These are phyloP conservation scores for Penicillium freii DNA, from an alignment of 2,329 filamentous ascomycete species.

Conservation along the genomic window DNA sequence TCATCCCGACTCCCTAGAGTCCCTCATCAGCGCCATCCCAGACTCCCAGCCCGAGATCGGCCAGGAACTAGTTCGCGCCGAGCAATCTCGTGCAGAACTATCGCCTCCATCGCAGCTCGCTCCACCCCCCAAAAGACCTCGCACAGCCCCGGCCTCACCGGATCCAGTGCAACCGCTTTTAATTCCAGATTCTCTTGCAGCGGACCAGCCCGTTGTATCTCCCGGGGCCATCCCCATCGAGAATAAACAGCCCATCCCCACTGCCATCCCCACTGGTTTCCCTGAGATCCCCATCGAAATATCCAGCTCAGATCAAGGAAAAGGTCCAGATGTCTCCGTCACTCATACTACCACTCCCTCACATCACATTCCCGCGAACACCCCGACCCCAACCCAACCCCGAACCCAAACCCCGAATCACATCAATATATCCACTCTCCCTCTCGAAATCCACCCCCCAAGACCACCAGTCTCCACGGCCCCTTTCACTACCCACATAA, in stretches of 20 bases:
- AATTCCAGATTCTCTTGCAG: background rate
- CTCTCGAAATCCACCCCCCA: constrained; percentile 51
- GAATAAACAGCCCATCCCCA: background rate
- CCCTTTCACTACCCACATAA: constrained; percentile 56
- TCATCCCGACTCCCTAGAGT: constrained; percentile 30
- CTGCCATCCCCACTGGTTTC: background rate
- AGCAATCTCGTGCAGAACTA: background rate
- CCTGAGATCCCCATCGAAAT: background rate
- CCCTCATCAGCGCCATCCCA: constrained; percentile 40
- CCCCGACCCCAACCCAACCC: too few species aligned
- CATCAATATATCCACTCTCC: constrained; percentile 21
- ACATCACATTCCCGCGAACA: background rate
- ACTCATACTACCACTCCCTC: background rate
- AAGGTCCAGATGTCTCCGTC: background rate
- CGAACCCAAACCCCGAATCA: background rate
- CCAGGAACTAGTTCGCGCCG: constrained; percentile 3
- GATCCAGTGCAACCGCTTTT: background rate
- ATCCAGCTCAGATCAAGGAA: background rate
- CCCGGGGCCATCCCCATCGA: background rate
- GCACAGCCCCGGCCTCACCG: background rate
- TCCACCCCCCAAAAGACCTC: constrained; percentile 3
- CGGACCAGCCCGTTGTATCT: background rate
- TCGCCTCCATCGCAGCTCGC: background rate
- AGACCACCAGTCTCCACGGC: constrained; percentile 52
- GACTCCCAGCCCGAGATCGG: constrained; percentile 37